These are phyloP conservation scores for Coemansia sp. DNA, from an alignment of 192 early-diverging fungal species.

Conservation along the genomic window DNA sequence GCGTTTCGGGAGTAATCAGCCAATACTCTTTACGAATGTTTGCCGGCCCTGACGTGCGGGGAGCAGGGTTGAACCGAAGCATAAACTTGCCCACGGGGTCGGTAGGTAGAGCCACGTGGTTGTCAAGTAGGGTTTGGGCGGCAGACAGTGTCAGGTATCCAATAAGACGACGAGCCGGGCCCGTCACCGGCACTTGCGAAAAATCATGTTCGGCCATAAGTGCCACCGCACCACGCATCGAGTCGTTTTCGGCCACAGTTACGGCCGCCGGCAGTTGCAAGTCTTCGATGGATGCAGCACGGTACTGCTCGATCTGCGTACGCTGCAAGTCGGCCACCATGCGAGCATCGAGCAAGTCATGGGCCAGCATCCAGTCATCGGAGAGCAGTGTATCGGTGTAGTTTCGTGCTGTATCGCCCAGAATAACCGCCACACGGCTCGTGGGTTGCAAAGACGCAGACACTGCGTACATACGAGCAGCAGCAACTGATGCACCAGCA, in stretches of 20 bases:
- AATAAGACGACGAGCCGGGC: constrained; percentile 63
- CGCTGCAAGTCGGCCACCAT: constrained; percentile 61
- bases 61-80: constrained; percentile 57
- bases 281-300: constrained; percentile 81
- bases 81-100: constrained; percentile 64
- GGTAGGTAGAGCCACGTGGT: constrained; percentile 45
- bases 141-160: constrained; percentile 74
- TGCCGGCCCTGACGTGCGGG: neutral
- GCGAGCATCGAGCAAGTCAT: constrained; percentile 67
- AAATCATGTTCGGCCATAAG: constrained; percentile 81
- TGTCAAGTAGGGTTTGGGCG: constrained; percentile 59
- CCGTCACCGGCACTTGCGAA: constrained; percentile 83
- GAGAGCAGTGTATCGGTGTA: constrained; percentile 68
- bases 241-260: constrained; percentile 59
- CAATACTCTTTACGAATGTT: constrained; percentile 56
- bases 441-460: constrained; percentile 21
- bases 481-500: constrained; percentile 66
- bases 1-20: constrained; percentile 77
- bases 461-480: constrained; percentile 57
- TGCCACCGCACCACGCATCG: constrained; percentile 64
- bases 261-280: constrained; percentile 79
- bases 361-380: constrained; percentile 77
- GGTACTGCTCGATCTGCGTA: constrained; percentile 64
- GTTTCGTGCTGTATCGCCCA: constrained; percentile 71
- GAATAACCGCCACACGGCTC: constrained; percentile 55